Base-by-base conservation (phyloP, 2,329 filamentous ascomycete species). In the Xylariaceae sp. region DNA sequence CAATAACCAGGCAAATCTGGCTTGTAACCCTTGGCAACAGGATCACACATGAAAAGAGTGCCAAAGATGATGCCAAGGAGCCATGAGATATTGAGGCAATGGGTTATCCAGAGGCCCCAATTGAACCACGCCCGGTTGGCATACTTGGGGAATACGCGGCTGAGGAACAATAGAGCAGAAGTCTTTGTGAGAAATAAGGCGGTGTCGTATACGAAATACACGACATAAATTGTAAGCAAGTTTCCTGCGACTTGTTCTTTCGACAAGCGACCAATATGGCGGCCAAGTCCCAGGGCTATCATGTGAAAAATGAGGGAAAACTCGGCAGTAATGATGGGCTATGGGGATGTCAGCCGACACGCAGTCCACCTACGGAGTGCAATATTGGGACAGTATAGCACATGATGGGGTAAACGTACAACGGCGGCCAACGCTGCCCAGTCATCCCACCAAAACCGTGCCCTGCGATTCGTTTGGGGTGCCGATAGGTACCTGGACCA, bases 11-110 rank as follows among this genome's bases (percentile, higher is more conserved):
- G 11, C 3, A 45, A 12, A n/a, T 14, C 11, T 5, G 34, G 38
- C 5, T 41, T 29, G 15, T 31, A 50, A 3, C 33, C 32, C 23
- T 44, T 44, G 8, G 21, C 26, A 13, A 47, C 34, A 0, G 40
- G 43, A 2, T 46, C 12, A 16, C 48, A 51, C 16, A 49, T 31
- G 30, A 52, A 50, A 6, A 48, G 4, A 4, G 40, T 49, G 3
- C 28, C 46, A 15, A 46, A 36, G 18, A 41, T 9, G 11, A 41
- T 41, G 4, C 43, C 50, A 14, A 50, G 13, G 7, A 52, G 34
- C 43, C 50, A 52, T 7, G 29, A 13, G 8, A 43, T 14, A 14
- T 50, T 50, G 19, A 41, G 14, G 18, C 2, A 19, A 26, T 50
- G 39, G 5, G 13, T 17, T 5, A 32, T 16, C 39, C 34, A 40